These are phyloP conservation scores for Didymella arachidicola DNA, from an alignment of 2,329 filamentous ascomycete genomes.

Conservation along the genomic window DNA sequence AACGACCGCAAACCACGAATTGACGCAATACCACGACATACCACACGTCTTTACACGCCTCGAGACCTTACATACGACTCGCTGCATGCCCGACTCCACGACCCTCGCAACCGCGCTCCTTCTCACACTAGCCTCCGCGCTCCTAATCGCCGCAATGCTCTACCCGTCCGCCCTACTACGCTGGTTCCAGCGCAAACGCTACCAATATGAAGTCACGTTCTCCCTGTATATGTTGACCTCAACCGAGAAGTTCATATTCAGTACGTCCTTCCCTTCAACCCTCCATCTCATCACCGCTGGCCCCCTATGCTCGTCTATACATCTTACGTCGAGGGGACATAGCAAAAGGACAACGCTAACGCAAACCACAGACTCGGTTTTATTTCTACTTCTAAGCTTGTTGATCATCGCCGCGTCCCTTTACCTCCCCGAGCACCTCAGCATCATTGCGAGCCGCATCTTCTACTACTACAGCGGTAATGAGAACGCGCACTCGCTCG, in stretches of 20 bases:
- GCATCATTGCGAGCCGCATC: constrained; percentile 80
- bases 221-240: constrained; percentile 97
- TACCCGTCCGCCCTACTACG: constrained; percentile 68
- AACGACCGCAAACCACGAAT: not conserved
- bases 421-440: constrained; percentile 92
- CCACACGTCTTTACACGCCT: no score
- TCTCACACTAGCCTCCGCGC: constrained; percentile 47
- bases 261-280: constrained; percentile 61
- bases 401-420: constrained; percentile 85
- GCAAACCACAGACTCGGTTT: constrained; percentile 73
- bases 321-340: no score
- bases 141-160: constrained; percentile 55
- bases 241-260: constrained; percentile 96
- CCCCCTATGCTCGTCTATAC: not conserved
- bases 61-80: not conserved
- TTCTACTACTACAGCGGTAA: constrained; percentile 97
- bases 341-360: not conserved
- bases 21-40: constrained; percentile 2
- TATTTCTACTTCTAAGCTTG: constrained; percentile 89
- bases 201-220: constrained; percentile 98
- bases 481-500: constrained; percentile 48
- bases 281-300: not conserved
- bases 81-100: constrained; percentile 44
- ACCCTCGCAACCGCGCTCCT: constrained; percentile 47
- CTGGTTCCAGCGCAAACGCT: constrained; percentile 94